A percentile compares a stretch with the other conserved stretches of the same genome.
These are phyloP conservation scores for Sonneratia alba DNA, from an alignment of 345 rosid genomes.

Conservation along the genomic window DNA sequence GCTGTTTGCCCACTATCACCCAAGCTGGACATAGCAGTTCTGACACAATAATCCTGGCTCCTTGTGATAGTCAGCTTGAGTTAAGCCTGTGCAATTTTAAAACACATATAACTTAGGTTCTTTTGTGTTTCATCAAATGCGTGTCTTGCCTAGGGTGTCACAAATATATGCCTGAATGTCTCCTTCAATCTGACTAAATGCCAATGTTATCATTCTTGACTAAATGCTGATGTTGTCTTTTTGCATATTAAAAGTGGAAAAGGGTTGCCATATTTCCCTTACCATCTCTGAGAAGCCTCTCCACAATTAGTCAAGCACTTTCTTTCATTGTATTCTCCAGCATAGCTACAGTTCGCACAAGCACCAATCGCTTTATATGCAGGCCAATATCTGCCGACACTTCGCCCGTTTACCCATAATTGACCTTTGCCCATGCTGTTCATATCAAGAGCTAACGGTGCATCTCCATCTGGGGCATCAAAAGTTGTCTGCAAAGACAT, in stretches of 20 bases:
- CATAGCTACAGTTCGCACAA: conserved; percentile 11
- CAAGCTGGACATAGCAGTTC: too few species aligned
- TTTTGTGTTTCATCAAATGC: too few species aligned
- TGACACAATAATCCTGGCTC: too few species aligned
- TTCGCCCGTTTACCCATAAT: conserved; percentile 47
- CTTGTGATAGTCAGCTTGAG: too few species aligned
- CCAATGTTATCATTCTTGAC: too few species aligned
- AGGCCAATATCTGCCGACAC: conserved; percentile 50
- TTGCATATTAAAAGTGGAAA: neutral
- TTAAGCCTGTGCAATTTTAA: too few species aligned
- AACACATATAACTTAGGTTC: too few species aligned
- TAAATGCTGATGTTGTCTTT: neutral
- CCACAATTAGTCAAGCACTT: conserved; percentile 17
- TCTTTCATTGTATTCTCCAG: conserved; percentile 8
- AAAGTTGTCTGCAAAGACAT: conserved; percentile 26
- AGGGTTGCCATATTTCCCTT: neutral
- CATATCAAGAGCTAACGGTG: conserved; percentile 34
- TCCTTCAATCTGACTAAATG: neutral
- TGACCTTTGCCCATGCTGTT: conserved; percentile 55
- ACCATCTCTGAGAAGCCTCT: conserved; percentile 20
- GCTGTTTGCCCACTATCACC: too few species aligned
- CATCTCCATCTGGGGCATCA: conserved; percentile 28
- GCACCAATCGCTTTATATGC: conserved; percentile 14
- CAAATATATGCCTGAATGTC: too few species aligned
- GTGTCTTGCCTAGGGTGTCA: too few species aligned